A percentile compares a stretch with the other conserved stretches of the same genome.
phyloP scores from a whole-genome alignment of 1,284 basidiomycete genomes.

The Malassezia psittaci region DNA sequence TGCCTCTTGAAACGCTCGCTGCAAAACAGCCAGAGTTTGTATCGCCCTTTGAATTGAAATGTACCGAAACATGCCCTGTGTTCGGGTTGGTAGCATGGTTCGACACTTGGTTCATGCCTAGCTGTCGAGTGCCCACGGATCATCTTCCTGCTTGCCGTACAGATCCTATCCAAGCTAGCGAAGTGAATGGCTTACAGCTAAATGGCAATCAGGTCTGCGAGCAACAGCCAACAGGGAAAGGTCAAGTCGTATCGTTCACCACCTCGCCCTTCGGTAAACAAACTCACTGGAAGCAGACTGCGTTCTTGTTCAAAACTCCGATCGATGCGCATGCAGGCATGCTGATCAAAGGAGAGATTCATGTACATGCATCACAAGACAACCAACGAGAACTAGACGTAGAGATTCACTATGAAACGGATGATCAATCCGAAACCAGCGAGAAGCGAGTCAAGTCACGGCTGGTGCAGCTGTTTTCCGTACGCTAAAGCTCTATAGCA shows the following conservation, averaged over 20 bases:
- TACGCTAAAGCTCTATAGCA: conserved; percentile 1
- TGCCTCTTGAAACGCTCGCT: conserved; percentile 29
- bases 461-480: conserved; percentile 14
- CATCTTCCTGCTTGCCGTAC: conserved; percentile 23
- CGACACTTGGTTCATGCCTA: conserved; percentile 44
- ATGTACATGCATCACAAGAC: conserved; percentile 65
- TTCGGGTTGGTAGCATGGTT: conserved; percentile 45
- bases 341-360: conserved; percentile 67
- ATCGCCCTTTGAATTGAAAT: conserved; percentile 23
- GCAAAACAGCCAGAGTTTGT: conserved; percentile 46
- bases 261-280: conserved; percentile 74
- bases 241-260: conserved; percentile 68
- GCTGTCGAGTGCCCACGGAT: conserved; percentile 1
- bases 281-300: conserved; percentile 97
- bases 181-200: conserved; percentile 65
- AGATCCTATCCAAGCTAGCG: conserved; percentile 14
- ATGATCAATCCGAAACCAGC: conserved; percentile 4
- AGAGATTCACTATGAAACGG: conserved; percentile 71
- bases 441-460: conserved; percentile 13
- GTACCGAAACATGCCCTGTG: conserved; percentile 16
- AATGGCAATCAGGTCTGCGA: conserved; percentile 59
- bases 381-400: conserved; percentile 83
- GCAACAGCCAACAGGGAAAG: conserved; percentile 46
- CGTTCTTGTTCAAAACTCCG: conserved; percentile 74
- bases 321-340: conserved; percentile 66